Evolutionary conservation across 2,329 filamentous ascomycete species (phyloP).

Genomic region (Diaporthe ampelina): DNA sequence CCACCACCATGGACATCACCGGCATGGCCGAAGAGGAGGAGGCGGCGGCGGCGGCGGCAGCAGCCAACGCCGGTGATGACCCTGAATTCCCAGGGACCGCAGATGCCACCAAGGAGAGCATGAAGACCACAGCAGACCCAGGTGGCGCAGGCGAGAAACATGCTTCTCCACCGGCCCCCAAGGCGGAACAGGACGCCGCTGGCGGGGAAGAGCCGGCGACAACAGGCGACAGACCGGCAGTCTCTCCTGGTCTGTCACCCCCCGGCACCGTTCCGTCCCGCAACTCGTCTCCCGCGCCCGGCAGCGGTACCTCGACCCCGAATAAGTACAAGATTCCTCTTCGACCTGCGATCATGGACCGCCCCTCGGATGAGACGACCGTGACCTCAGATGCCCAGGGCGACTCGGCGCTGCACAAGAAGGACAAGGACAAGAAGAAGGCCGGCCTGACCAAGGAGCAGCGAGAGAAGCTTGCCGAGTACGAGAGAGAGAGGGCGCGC

Average conservation of each 20-base stretch:
- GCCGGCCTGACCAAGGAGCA: slow-evolving; percentile 90
- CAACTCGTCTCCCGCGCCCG: slow-evolving; percentile 56
- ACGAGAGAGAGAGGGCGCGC: slow-evolving; percentile 86
- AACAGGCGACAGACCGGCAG: slow-evolving; percentile 44
- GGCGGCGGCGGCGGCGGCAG: slow-evolving; percentile 59
- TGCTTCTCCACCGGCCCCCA: slow-evolving; percentile 54
- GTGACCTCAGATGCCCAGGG: slow-evolving; percentile 72
- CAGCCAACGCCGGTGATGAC: slow-evolving; percentile 50
- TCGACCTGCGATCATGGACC: slow-evolving; percentile 89
- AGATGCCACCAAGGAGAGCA: slow-evolving; percentile 69
- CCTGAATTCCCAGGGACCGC: slow-evolving; percentile 70
- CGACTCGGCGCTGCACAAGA: slow-evolving; percentile 81
- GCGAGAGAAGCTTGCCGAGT: slow-evolving; percentile 88
- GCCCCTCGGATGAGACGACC: slow-evolving; percentile 81
- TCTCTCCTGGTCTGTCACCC: slow-evolving; percentile 51
- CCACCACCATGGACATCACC: slow-evolving; percentile 97
- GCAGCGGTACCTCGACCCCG: slow-evolving; percentile 56
- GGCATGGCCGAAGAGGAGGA: slow-evolving; percentile 84
- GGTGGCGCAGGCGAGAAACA: slow-evolving; percentile 48
- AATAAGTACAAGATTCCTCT: slow-evolving; percentile 73
- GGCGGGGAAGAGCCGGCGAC: slow-evolving; percentile 42
- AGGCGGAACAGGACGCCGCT: slow-evolving; percentile 53
- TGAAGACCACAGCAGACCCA: slow-evolving; percentile 56
- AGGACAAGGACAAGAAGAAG: slow-evolving; percentile 74
- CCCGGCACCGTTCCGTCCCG: slow-evolving; percentile 58